phyloP scores from a whole-genome alignment of 2,329 filamentous ascomycete species.

The Aspergillus candidus region DNA sequence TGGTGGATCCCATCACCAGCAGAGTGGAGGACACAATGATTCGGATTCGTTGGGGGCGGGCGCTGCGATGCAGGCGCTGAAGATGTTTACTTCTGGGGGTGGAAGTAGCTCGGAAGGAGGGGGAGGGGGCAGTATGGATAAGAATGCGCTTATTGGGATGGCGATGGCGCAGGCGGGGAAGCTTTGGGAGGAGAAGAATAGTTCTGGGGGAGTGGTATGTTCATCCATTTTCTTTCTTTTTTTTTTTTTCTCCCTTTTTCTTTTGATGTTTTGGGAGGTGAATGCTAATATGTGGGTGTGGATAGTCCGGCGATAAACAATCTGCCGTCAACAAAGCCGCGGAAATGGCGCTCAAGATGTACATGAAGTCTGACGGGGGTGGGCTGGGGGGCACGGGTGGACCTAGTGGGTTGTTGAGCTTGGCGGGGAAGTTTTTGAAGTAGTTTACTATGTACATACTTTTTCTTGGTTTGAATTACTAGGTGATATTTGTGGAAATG shows the following conservation, averaged over 20 bases:
- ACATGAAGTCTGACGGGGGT: constrained; percentile 67
- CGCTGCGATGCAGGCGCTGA: constrained; percentile 56
- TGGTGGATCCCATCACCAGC: too few species aligned
- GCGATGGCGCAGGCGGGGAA: constrained; percentile 85
- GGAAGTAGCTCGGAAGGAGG: constrained; percentile 15
- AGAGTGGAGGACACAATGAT: constrained; percentile 44
- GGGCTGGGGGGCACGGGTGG: constrained; percentile 43
- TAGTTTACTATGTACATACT: background rate
- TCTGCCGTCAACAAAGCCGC: constrained; percentile 71
- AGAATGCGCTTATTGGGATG: constrained; percentile 76
- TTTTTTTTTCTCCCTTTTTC: constrained; percentile 3
- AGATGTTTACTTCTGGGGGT: constrained; percentile 63
- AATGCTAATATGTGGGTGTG: constrained; percentile 6
- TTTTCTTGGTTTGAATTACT: background rate
- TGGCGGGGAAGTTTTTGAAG: constrained; percentile 57
- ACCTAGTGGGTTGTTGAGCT: constrained; percentile 48
- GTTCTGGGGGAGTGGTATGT: constrained; percentile 50
- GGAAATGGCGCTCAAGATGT: constrained; percentile 86
- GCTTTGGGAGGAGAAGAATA: constrained; percentile 59
- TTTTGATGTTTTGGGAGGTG: background rate
- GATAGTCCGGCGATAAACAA: constrained; percentile 65
- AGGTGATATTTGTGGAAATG: too few species aligned
- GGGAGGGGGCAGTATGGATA: constrained; percentile 46
- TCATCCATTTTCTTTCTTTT: constrained; percentile 1
- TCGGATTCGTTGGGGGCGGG: constrained; percentile 38